Evolutionary conservation across 2,329 filamentous ascomycete genomes (phyloP).

Genomic region (Colletotrichum tropicale): DNA sequence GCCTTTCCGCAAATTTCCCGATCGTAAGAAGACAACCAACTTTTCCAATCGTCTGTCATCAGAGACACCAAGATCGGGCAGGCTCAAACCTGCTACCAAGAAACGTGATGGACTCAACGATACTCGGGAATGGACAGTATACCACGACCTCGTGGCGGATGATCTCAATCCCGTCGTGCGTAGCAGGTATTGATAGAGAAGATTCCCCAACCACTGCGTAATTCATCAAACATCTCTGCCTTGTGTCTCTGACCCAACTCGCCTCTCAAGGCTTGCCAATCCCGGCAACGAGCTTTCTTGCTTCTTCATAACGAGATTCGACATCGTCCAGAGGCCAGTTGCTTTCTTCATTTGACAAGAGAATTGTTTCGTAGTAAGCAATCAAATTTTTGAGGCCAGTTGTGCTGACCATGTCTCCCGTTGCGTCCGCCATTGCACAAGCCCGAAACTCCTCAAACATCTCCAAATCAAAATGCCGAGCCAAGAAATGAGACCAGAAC

Average conservation of each 20-base stretch:
- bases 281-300: background rate
- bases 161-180: background rate
- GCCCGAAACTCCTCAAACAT: conserved; percentile 79
- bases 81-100: background rate
- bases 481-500: conserved; percentile 77
- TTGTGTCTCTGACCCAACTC: background rate
- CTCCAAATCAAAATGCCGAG: conserved; percentile 73
- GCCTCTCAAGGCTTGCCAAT: background rate
- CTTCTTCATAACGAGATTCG: conserved; percentile 3
- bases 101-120: background rate
- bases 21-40: conserved; percentile 8
- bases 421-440: conserved; percentile 68
- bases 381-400: conserved; percentile 67
- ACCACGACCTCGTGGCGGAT: background rate
- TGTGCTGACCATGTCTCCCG: conserved; percentile 44
- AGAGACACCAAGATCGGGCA: background rate
- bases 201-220: background rate
- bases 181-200: background rate
- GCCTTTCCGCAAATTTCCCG: background rate
- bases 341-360: background rate
- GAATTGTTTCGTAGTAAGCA: conserved; percentile 59
- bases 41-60: conserved; percentile 16
- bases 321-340: background rate
- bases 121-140: background rate
- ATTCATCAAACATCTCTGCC: conserved; percentile 2